Conservation (phyloP, 805 yeast species). For the Pichia rugopelliculosa region DNA sequence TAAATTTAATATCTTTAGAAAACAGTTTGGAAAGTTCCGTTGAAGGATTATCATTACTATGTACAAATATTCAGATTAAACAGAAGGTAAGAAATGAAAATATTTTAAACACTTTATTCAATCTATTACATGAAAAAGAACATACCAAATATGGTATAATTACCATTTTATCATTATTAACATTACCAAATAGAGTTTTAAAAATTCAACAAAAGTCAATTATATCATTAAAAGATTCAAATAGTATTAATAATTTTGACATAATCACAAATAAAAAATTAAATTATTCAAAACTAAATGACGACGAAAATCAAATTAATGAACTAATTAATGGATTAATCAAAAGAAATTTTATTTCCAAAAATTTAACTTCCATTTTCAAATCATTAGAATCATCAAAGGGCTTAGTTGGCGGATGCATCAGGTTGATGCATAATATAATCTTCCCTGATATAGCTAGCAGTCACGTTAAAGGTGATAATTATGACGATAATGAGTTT, state of each 20-base stretch:
- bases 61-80: slow-evolving; percentile 30
- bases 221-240: slow-evolving; percentile 31
- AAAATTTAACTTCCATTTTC: slow-evolving; percentile 9
- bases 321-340: slow-evolving; percentile 22
- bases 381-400: slow-evolving; percentile 7
- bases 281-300: slow-evolving; percentile 24
- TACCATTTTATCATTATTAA: slow-evolving; percentile 34
- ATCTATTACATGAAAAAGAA: slow-evolving; percentile 4
- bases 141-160: slow-evolving; percentile 32
- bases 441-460: slow-evolving; percentile 4
- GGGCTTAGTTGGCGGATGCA: slow-evolving; percentile 4
- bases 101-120: slow-evolving; percentile 20
- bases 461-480: neutral
- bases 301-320: slow-evolving; percentile 20
- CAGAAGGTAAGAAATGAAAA: slow-evolving; percentile 31
- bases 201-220: slow-evolving; percentile 29
- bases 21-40: slow-evolving; percentile 14
- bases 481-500: neutral
- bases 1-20: slow-evolving; percentile 26
- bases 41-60: slow-evolving; percentile 31
- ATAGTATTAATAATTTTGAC: slow-evolving; percentile 24
- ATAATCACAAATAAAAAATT: slow-evolving; percentile 19
- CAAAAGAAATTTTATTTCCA: slow-evolving; percentile 12
- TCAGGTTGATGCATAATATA: slow-evolving; percentile 4
- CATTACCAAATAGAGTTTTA: slow-evolving; percentile 26